phyloP scores from a whole-genome alignment of 768 basidiomycete genomes.

The Podaxis sp. region DNA sequence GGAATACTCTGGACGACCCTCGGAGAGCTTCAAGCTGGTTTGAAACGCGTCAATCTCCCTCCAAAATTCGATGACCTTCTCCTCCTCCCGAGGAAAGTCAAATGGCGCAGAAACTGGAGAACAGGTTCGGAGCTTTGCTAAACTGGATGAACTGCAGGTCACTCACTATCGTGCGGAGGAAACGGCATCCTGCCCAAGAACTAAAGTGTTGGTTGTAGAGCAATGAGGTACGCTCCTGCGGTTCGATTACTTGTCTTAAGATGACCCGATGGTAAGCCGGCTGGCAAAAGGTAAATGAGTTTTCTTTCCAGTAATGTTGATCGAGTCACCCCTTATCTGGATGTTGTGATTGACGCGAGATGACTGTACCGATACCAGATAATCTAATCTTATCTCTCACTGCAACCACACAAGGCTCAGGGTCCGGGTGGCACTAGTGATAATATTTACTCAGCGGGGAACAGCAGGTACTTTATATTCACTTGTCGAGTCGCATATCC shows the following conservation, averaged over 20 bases:
- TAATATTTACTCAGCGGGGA: too few species aligned
- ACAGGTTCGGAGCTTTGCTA: constrained; percentile 14
- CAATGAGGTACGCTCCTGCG: not conserved
- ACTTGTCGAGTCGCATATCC: too few species aligned
- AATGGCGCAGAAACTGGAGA: constrained; percentile 68
- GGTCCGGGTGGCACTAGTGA: too few species aligned
- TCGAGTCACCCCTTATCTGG: constrained; percentile 11
- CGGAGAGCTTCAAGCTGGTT: constrained; percentile 88
- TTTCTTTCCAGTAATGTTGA: constrained; percentile 1
- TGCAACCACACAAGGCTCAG: not conserved
- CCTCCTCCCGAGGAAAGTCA: constrained; percentile 85
- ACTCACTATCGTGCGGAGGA: constrained; percentile 70
- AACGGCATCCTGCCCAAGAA: constrained; percentile 50
- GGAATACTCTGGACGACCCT: constrained; percentile 85
- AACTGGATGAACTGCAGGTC: not conserved
- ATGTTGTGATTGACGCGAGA: constrained; percentile 1
- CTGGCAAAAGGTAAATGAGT: not conserved
- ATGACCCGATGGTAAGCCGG: not conserved
- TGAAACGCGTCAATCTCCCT: constrained; percentile 96
- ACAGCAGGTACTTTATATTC: too few species aligned
- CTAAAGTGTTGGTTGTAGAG: not conserved
- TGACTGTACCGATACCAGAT: not conserved
- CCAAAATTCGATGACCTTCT: constrained; percentile 90
- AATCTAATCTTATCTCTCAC: constrained; percentile 5
- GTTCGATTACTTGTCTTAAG: not conserved